These are phyloP conservation scores for Tetracladium setigerum DNA, from an alignment of 495 filamentous ascomycete species.

Conservation along the genomic window DNA sequence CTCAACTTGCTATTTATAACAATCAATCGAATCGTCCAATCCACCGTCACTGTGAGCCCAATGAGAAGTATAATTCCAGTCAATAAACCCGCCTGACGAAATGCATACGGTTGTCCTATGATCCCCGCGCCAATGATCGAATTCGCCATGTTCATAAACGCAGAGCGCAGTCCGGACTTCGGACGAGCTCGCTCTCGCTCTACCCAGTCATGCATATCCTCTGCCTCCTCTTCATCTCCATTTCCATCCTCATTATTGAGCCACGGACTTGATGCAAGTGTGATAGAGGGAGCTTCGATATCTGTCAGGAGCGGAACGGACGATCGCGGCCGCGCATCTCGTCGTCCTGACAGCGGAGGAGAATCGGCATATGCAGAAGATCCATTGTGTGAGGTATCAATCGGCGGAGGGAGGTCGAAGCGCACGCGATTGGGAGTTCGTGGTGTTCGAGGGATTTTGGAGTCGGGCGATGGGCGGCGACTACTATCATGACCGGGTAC, in stretches of 20 bases:
- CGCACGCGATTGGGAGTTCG: slow-evolving; percentile 80
- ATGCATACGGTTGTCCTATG: slow-evolving; percentile 94
- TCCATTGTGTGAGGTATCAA: slow-evolving; percentile 25
- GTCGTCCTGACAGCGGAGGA: slow-evolving; percentile 14
- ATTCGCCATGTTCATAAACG: slow-evolving; percentile 99
- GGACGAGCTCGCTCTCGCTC: slow-evolving; percentile 37
- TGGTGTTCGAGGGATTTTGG: slow-evolving; percentile 42
- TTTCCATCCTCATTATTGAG: slow-evolving; percentile 18
- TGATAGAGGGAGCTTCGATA: slow-evolving; percentile 83
- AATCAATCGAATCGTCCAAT: slow-evolving; percentile 97
- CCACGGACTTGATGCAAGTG: slow-evolving; percentile 52
- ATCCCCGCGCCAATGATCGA: slow-evolving; percentile 97
- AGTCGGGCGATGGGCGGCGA: slow-evolving; percentile 9
- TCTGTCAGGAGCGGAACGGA: slow-evolving; percentile 71
- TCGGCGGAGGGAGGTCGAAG: slow-evolving; percentile 62
- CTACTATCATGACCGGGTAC: slow-evolving; percentile 20
- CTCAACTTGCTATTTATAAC: slow-evolving; percentile 93
- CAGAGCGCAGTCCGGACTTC: slow-evolving; percentile 37
- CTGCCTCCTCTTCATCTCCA: slow-evolving; percentile 16
- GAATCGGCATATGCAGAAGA: slow-evolving; percentile 15
- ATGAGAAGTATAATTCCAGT: slow-evolving; percentile 74
- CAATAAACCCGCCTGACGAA: slow-evolving; percentile 78
- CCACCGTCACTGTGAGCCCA: slow-evolving; percentile 70
- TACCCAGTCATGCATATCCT: slow-evolving; percentile 32
- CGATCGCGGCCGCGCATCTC: slow-evolving; percentile 34